phyloP scores from a whole-genome alignment of 2,329 filamentous ascomycete species.

The Fusarium protoensiforme region DNA sequence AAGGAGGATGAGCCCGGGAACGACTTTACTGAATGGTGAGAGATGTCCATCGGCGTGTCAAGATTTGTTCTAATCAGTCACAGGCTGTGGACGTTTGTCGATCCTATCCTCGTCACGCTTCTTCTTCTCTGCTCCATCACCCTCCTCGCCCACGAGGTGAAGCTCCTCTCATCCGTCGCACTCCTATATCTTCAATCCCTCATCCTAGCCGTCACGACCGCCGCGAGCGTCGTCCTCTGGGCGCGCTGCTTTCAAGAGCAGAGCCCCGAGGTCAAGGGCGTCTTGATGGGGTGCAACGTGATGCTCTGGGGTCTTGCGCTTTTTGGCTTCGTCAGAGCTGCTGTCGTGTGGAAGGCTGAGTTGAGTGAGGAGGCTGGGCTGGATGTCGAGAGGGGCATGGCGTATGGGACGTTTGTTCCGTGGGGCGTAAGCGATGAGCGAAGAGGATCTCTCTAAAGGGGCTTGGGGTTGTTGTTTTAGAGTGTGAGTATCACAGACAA shows the following conservation, averaged over 20 bases:
- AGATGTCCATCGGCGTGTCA: rapidly evolving
- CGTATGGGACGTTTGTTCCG: constrained; percentile 37
- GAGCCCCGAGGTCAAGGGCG: constrained; percentile 38
- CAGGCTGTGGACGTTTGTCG: constrained; percentile 44
- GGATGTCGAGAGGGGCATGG: constrained; percentile 4
- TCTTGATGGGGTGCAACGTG: constrained; percentile 41
- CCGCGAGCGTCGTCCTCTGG: constrained; percentile 34
- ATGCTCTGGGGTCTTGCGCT: constrained; percentile 43
- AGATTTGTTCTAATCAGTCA: not conserved
- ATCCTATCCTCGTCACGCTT: constrained; percentile 28
- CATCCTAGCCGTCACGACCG: constrained; percentile 38
- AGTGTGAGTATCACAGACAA: too few relatives aligned
- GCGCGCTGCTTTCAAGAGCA: constrained; percentile 36
- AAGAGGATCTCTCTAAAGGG: constrained; percentile 16
- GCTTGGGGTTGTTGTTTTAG: not conserved
- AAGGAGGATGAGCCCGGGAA: constrained; percentile 34
- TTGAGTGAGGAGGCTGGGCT: constrained; percentile 1
- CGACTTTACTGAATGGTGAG: constrained; percentile 42
- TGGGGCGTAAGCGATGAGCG: constrained; percentile 15
- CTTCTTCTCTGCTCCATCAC: constrained; percentile 38
- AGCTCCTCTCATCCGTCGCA: constrained; percentile 39
- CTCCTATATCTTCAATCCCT: constrained; percentile 43
- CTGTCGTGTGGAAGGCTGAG: constrained; percentile 43
- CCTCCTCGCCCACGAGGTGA: constrained; percentile 42
- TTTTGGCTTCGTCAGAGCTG: constrained; percentile 44